Base-by-base conservation (phyloP, 2,329 filamentous ascomycete species). In the Phialemoniopsis sp. region DNA sequence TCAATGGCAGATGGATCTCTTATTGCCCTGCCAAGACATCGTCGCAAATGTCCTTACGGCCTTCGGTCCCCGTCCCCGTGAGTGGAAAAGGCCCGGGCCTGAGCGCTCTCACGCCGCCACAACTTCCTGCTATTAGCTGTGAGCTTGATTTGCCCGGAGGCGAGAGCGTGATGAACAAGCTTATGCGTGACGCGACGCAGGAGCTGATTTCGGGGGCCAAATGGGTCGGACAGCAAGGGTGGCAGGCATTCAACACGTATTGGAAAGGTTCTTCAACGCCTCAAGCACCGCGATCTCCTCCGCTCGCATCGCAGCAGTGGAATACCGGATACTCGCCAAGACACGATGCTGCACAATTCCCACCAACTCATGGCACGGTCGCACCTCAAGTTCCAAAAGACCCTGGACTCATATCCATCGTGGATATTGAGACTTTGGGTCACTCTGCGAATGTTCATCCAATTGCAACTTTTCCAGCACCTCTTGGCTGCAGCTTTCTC, bases 161-260 rank as follows among this genome's bases (percentile, higher is more conserved):
- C 1, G 85, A 88, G 50, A 80, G 83, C 43, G 69, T 89, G 46
- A 73, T 86, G 59, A 89, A 85, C 60, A 85, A 86, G 48, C 75
- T 90, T 38, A 85, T 88, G 63, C 79, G 87, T 45, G 85, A 88
- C 56, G 83, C 86, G 3, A 87, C 87, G 0, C 87, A 91, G 53
- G 85, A 88, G 53, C 67, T 88, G 32, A 85, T 89, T 32, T 80
- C 85, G 42, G 80, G 82, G 15, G 85, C 82, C 18, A 83, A 78
- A 48, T 89, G 85, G 81, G 78, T 88, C 40, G 82, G 85, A 3
- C 85, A 89, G 53, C 85, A 89, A 55, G 80, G 87, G 16, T 72
- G 81, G 53, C 82, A 88, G 55, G 82, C 83, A 9, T 88, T 86
- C 76, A 89, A 88, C 53, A 84, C 76, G 52, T 91, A 93, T 63